Conservation (phyloP, 805 yeast genomes). For the Starmerella powellii region DNA sequence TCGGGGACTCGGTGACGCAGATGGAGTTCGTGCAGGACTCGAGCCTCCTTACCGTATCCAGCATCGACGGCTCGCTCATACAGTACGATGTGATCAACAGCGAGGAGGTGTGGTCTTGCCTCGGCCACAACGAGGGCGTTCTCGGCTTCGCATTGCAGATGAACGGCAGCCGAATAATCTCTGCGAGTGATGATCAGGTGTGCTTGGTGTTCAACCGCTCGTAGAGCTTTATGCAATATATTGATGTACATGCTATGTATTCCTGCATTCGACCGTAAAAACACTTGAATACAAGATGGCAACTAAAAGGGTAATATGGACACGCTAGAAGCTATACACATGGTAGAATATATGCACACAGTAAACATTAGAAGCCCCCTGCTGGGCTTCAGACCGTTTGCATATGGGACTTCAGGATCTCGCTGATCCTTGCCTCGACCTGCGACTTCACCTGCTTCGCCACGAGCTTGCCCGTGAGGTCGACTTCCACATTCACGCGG, state of each 20-base stretch:
- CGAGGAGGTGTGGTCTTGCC: constrained; percentile 59
- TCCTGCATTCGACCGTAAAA: too few species aligned
- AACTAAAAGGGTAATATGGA: too few species aligned
- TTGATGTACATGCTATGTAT: too few species aligned
- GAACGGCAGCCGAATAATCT: constrained; percentile 55
- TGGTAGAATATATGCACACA: background rate
- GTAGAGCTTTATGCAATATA: too few species aligned
- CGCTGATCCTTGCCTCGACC: constrained; percentile 21
- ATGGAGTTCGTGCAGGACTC: constrained; percentile 46
- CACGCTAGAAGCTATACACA: too few species aligned
- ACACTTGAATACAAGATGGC: too few species aligned
- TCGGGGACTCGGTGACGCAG: constrained; percentile 78
- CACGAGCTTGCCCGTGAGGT: constrained; percentile 79
- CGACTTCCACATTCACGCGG: constrained; percentile 83
- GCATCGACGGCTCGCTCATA: constrained; percentile 76
- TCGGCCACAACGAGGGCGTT: constrained; percentile 91
- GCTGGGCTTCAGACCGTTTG: background rate
- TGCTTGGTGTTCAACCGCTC: constrained; percentile 46
- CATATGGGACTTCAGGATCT: too few species aligned
- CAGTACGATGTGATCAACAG: constrained; percentile 88
- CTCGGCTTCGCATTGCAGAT: constrained; percentile 67
- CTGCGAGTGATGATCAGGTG: constrained; percentile 97
- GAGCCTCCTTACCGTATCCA: constrained; percentile 46
- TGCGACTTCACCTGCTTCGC: constrained; percentile 63
- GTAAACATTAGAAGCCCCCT: background rate